Conservation (phyloP, 1,139 yeast genomes). For the Pichia sp. region DNA sequence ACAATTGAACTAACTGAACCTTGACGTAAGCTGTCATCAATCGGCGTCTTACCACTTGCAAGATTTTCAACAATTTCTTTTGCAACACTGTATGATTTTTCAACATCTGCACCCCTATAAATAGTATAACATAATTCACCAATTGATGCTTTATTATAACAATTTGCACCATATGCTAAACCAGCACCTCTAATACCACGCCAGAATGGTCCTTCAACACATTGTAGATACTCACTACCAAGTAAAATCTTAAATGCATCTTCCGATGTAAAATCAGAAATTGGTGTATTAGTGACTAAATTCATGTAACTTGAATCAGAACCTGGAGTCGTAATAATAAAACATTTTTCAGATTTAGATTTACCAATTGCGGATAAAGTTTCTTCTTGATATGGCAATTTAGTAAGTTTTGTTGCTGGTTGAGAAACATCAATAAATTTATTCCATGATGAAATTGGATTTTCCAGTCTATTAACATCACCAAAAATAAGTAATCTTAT, state of each 20-base stretch:
- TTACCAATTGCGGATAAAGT: slow-evolving; percentile 55
- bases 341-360: slow-evolving; percentile 49
- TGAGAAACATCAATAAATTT: slow-evolving; percentile 30
- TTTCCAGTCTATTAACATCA: slow-evolving; percentile 42
- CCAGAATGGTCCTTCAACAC: slow-evolving; percentile 98
- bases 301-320: slow-evolving; percentile 79
- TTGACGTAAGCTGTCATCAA: slow-evolving; percentile 56
- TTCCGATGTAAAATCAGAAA: slow-evolving; percentile 48
- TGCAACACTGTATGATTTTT: slow-evolving; percentile 64
- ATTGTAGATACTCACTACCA: slow-evolving; percentile 71
- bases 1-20: slow-evolving; percentile 75
- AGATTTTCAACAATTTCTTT: slow-evolving; percentile 58
- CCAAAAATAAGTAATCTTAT: slow-evolving; percentile 69
- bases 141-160: slow-evolving; percentile 53
- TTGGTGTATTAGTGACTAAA: slow-evolving; percentile 56
- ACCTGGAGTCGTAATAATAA: slow-evolving; percentile 70
- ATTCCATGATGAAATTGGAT: slow-evolving; percentile 63
- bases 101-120: slow-evolving; percentile 80
- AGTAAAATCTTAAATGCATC: slow-evolving; percentile 69
- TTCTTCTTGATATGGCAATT: slow-evolving; percentile 49
- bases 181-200: slow-evolving; percentile 94
- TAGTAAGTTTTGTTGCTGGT: slow-evolving; percentile 10
- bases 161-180: slow-evolving; percentile 80
- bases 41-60: slow-evolving; percentile 43
- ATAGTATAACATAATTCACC: slow-evolving; percentile 63